phyloP scores from a whole-genome alignment of 108 stramenopile species.

The Cyclotella choctawhatcheeana region DNA sequence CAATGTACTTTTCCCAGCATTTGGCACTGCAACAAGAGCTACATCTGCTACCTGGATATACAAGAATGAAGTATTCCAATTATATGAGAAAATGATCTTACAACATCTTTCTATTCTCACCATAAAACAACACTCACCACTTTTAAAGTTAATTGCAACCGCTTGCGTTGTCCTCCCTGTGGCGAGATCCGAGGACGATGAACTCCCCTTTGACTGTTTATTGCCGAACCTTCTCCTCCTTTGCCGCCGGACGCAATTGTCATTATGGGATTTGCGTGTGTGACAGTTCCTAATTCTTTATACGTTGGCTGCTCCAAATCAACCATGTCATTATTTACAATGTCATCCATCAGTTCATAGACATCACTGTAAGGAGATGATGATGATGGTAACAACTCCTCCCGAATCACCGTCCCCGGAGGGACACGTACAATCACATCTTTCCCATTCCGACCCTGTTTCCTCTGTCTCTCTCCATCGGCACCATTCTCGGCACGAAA shows the following conservation, averaged over 20 bases:
- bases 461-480: conserved; percentile 83
- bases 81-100: too few species aligned
- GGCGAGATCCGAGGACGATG: conserved; percentile 67
- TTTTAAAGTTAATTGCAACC: conserved; percentile 90
- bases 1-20: conserved; percentile 96
- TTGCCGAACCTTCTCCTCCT: conserved; percentile 73
- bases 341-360: not conserved
- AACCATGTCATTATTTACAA: not conserved
- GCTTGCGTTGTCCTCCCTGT: conserved; percentile 76
- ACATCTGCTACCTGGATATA: conserved; percentile 98
- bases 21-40: conserved; percentile 95
- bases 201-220: conserved; percentile 70
- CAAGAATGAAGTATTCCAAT: too few species aligned
- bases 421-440: conserved; percentile 88
- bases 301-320: conserved; percentile 1
- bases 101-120: too few species aligned
- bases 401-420: conserved; percentile 93
- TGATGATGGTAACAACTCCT: conserved; percentile 49
- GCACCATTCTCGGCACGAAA: conserved; percentile 87
- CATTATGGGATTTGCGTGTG: conserved; percentile 50
- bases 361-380: not conserved
- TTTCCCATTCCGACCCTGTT: conserved; percentile 71
- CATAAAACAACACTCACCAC: too few species aligned
- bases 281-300: conserved; percentile 53
- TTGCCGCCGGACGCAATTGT: conserved; percentile 73